Evolutionary conservation across 1,284 basidiomycete genomes (phyloP).

Genomic region (Leccinum subrobustum): DNA sequence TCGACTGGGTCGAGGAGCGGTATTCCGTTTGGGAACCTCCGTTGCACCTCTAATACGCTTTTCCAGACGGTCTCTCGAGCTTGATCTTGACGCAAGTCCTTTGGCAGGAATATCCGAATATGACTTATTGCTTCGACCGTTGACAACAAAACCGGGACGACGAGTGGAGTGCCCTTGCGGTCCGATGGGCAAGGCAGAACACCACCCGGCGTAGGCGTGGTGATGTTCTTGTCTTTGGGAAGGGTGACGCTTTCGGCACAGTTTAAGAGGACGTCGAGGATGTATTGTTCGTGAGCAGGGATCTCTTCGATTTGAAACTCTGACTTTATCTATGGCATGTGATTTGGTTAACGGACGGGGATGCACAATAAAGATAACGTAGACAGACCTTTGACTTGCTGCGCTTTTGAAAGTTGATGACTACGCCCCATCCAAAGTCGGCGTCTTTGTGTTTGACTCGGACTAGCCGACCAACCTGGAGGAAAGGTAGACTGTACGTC

Average conservation of each 20-base stretch:
- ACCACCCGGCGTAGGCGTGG: conserved; percentile 61
- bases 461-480: conserved; percentile 90
- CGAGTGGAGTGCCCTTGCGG: conserved; percentile 78
- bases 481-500: conserved; percentile 89
- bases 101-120: conserved; percentile 86
- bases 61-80: conserved; percentile 87
- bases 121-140: conserved; percentile 87
- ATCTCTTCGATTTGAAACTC: conserved; percentile 55
- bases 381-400: conserved; percentile 63
- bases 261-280: conserved; percentile 91
- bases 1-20: conserved; percentile 88
- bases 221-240: conserved; percentile 58
- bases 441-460: conserved; percentile 83
- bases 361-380: neutral
- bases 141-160: conserved; percentile 88
- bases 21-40: conserved; percentile 87
- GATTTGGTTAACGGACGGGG: neutral
- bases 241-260: conserved; percentile 68
- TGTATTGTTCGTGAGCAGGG: conserved; percentile 86
- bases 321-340: conserved; percentile 21
- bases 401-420: conserved; percentile 91
- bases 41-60: conserved; percentile 86
- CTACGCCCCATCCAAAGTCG: conserved; percentile 96
- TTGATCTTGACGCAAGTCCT: conserved; percentile 79
- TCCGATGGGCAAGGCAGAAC: conserved; percentile 72